phyloP scores from a whole-genome alignment of 352 stramenopile genomes.

The Proteromonas lacertae region DNA sequence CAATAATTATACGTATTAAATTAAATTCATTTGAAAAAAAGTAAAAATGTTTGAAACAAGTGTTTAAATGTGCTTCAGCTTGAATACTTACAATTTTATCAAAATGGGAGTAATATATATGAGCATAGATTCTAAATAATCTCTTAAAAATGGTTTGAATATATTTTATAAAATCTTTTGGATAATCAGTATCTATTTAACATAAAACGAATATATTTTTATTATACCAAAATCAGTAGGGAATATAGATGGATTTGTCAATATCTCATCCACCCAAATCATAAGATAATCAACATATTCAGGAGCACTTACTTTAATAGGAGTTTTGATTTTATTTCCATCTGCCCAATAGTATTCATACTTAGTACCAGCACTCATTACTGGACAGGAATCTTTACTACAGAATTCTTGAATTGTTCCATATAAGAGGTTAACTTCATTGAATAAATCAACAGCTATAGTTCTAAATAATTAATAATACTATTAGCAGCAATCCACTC shows the following conservation, averaged over 20 bases:
- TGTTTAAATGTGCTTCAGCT: conserved; percentile 64
- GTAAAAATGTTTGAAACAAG: conserved; percentile 77
- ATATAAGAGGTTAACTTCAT: conserved; percentile 61
- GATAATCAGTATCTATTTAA: conserved; percentile 19
- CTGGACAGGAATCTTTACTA: too few species aligned
- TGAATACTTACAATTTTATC: conserved; percentile 43
- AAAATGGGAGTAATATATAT: conserved; percentile 71
- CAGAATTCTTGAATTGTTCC: conserved; percentile 23
- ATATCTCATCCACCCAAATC: conserved; percentile 43
- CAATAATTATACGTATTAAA: too few species aligned
- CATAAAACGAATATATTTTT: not conserved
- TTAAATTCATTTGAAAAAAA: conserved; percentile 51
- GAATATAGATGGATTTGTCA: conserved; percentile 34
- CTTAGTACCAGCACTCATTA: conserved; percentile 8
- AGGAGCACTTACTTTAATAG: conserved; percentile 24
- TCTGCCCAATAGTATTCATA: conserved; percentile 57
- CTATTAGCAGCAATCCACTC: conserved; percentile 61
- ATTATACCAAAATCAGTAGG: conserved; percentile 15
- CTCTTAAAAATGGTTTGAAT: conserved; percentile 61
- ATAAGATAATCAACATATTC: conserved; percentile 65
- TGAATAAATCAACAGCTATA: conserved; percentile 61
- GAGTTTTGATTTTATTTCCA: conserved; percentile 22
- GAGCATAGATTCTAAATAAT: conserved; percentile 61
- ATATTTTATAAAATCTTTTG: conserved; percentile 28
- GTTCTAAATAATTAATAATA: conserved; percentile 7